Evolutionary conservation across 2,329 filamentous ascomycete genomes (phyloP).

Genomic region (Aspergillus texensis): DNA sequence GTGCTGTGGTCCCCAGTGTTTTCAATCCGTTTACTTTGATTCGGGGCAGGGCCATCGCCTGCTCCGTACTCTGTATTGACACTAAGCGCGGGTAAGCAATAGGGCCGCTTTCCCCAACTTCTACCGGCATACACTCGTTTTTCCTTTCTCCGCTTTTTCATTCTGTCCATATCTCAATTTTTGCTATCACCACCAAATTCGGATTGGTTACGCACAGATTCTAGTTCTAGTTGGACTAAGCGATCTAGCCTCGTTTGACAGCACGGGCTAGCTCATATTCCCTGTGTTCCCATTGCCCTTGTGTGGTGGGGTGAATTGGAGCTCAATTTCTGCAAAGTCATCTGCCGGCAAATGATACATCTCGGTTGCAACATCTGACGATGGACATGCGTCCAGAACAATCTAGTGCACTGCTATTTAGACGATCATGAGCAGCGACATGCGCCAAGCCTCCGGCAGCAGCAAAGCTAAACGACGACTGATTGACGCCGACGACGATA

Average conservation of each 20-base stretch:
- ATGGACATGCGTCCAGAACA: slow-evolving; percentile 33
- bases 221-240: not conserved
- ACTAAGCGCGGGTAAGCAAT: slow-evolving; percentile 21
- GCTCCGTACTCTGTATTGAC: not conserved
- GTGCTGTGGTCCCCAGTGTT: not conserved
- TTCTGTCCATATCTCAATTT: slow-evolving; percentile 9
- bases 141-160: slow-evolving; percentile 25
- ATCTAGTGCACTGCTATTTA: slow-evolving; percentile 28
- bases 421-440: slow-evolving; percentile 36
- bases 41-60: not conserved
- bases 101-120: slow-evolving; percentile 19
- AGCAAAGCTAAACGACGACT: slow-evolving; percentile 36
- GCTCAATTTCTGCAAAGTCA: slow-evolving; percentile 16
- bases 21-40: slow-evolving; percentile 1
- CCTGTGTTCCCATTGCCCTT: not conserved
- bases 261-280: not conserved
- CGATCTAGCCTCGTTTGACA: not conserved
- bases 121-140: slow-evolving; percentile 9
- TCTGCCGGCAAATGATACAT: slow-evolving; percentile 35
- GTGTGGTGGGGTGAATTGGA: slow-evolving; percentile 10
- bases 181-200: slow-evolving; percentile 2
- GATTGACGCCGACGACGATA: slow-evolving; percentile 34
- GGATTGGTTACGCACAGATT: not conserved
- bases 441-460: slow-evolving; percentile 33
- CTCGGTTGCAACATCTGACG: slow-evolving; percentile 24